Evolutionary conservation across 768 basidiomycete species (phyloP).

Genomic region (Saitozyma sp.): DNA sequence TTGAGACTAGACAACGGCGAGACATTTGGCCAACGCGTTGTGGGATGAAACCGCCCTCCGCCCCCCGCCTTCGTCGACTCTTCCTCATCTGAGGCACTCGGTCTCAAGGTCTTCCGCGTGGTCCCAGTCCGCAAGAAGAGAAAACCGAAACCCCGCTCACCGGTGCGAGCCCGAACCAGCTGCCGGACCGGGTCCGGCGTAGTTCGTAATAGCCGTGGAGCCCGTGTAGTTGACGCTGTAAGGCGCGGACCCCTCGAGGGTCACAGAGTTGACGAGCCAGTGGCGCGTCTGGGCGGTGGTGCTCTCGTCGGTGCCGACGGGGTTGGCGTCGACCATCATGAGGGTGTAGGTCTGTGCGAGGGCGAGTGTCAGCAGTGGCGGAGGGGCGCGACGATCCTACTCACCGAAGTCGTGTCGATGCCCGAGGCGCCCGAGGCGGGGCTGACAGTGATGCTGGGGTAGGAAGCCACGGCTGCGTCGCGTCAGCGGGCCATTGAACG

Average conservation of each 20-base stretch:
- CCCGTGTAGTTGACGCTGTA: slow-evolving; percentile 44
- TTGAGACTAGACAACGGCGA: too few species aligned
- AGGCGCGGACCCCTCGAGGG: slow-evolving; percentile 27
- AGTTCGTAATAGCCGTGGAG: slow-evolving; percentile 56
- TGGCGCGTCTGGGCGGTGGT: slow-evolving; percentile 61
- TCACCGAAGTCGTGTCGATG: slow-evolving; percentile 32
- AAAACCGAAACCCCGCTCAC: slow-evolving; percentile 48
- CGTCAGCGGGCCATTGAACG: slow-evolving; percentile 1
- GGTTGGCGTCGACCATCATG: slow-evolving; percentile 72
- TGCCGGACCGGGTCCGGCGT: slow-evolving; percentile 71
- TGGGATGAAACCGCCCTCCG: too few species aligned
- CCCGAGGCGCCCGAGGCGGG: slow-evolving; percentile 58
- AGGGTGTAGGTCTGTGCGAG: slow-evolving; percentile 59
- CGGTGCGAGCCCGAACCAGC: slow-evolving; percentile 72
- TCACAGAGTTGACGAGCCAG: slow-evolving; percentile 73
- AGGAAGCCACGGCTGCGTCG: slow-evolving; percentile 60
- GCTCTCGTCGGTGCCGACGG: slow-evolving; percentile 63
- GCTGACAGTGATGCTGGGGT: slow-evolving; percentile 61
- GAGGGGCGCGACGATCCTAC: neutral
- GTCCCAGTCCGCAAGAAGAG: too few species aligned
- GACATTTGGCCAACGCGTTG: too few species aligned
- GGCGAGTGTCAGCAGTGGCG: neutral
- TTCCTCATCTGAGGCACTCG: too few species aligned
- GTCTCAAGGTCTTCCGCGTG: too few species aligned
- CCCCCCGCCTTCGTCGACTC: too few species aligned